These are phyloP conservation scores for Jaltomata sinuosa DNA, from an alignment of 257 asterid genomes.

Conservation along the genomic window DNA sequence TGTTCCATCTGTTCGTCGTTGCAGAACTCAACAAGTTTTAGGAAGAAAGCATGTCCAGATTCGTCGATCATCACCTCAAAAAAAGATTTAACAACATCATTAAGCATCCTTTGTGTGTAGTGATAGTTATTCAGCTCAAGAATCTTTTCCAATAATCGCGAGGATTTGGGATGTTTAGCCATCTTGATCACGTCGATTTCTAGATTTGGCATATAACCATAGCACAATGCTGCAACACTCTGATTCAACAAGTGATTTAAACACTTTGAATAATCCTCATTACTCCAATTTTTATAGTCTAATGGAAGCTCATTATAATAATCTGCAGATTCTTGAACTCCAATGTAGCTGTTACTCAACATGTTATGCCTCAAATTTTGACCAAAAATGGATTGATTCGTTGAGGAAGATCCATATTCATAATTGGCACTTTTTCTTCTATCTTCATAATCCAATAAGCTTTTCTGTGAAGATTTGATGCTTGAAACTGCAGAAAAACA, in stretches of 20 bases:
- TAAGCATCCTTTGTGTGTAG: neutral
- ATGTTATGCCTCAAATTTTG: neutral
- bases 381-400: neutral
- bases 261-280: neutral
- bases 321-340: neutral
- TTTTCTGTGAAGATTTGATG: neutral
- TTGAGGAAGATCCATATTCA: neutral
- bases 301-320: neutral
- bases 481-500: neutral
- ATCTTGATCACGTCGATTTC: neutral
- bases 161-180: neutral
- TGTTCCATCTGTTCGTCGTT: neutral
- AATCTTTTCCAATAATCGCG: neutral
- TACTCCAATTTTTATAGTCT: neutral
- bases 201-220: neutral
- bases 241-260: neutral
- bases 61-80: conserved; percentile 2
- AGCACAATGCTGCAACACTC: neutral
- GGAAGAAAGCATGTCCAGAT: neutral
- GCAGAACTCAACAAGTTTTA: conserved; percentile 4
- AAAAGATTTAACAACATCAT: neutral
- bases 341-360: neutral
- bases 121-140: neutral
- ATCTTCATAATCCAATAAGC: neutral
- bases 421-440: neutral